Evolutionary conservation across 73 alveolate genomes (phyloP).

Genomic region (Paraurostyla sp.): DNA sequence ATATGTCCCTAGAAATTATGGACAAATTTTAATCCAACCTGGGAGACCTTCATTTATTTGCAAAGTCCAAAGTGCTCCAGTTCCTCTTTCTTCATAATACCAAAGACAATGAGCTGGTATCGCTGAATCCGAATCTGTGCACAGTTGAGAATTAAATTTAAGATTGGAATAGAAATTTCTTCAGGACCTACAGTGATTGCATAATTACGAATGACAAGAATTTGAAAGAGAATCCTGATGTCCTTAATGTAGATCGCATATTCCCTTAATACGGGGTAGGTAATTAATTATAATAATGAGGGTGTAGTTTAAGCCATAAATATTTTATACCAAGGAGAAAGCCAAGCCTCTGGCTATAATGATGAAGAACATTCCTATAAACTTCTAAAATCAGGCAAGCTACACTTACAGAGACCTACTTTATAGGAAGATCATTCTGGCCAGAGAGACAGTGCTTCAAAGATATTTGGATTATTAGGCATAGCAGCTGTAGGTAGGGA

Average conservation of each 20-base stretch:
- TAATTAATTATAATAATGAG: not conserved
- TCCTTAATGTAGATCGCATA: not conserved
- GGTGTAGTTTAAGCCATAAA: not conserved
- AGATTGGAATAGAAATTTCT: slow-evolving; percentile 24
- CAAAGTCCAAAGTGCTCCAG: not conserved
- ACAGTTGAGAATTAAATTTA: not conserved
- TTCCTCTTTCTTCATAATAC: not conserved
- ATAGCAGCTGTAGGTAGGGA: not conserved
- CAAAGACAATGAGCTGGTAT: no score
- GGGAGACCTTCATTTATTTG: not conserved
- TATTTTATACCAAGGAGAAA: not conserved
- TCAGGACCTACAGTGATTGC: slow-evolving; percentile 49
- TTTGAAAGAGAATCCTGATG: not conserved
- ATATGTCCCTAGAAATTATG: not conserved
- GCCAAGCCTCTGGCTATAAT: slow-evolving; percentile 20
- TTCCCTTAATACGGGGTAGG: not conserved
- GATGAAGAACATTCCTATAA: slow-evolving; percentile 6
- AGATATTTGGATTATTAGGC: slow-evolving; percentile 28
- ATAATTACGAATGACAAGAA: not conserved
- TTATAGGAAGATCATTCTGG: not conserved
- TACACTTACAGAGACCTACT: not conserved
- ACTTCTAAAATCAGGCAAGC: not conserved
- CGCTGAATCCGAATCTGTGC: not conserved
- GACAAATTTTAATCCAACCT: not conserved
- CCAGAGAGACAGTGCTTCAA: not conserved